phyloP scores from a whole-genome alignment of 1,284 basidiomycete species.

The Fomitopsis schrenkii region DNA sequence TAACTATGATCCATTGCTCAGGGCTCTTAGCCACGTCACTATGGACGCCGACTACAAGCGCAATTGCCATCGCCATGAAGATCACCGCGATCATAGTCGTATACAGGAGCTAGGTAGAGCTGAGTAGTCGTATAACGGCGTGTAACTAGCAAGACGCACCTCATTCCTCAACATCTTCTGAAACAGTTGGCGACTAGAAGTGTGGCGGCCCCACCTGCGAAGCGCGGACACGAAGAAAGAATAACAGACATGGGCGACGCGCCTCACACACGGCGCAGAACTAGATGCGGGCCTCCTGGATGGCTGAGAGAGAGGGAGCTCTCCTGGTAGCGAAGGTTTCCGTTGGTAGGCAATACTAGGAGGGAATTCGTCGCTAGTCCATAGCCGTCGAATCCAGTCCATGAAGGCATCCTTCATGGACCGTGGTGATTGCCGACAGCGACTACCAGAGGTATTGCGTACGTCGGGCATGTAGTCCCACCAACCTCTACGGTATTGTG shows the following conservation, averaged over 20 bases:
- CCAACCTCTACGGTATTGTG: constrained; percentile 39
- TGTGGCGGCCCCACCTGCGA: constrained; percentile 43
- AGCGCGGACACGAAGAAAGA: constrained; percentile 34
- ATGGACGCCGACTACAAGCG: constrained; percentile 49
- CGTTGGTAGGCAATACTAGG: constrained; percentile 21
- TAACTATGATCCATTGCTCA: constrained; percentile 49
- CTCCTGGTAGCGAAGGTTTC: constrained; percentile 21
- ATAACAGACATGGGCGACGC: constrained; percentile 7
- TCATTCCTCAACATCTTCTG: constrained; percentile 50
- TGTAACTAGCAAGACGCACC: constrained; percentile 30
- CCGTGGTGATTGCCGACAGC: constrained; percentile 1
- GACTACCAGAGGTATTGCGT: background rate
- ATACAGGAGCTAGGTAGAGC: constrained; percentile 43
- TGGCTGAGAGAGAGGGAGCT: constrained; percentile 22
- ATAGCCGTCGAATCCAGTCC: constrained; percentile 13
- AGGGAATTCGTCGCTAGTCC: constrained; percentile 10
- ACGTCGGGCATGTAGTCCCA: constrained; percentile 46
- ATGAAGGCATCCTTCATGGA: constrained; percentile 4
- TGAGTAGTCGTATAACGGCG: background rate
- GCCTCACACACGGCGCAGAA: too few species aligned
- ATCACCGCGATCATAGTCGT: constrained; percentile 51
- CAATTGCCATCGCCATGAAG: constrained; percentile 45
- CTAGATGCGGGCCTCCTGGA: constrained; percentile 2
- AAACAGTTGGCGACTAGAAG: constrained; percentile 52
- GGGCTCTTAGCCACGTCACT: constrained; percentile 40